These are phyloP conservation scores for Salix caprea DNA, from an alignment of 345 rosid species.

Conservation along the genomic window DNA sequence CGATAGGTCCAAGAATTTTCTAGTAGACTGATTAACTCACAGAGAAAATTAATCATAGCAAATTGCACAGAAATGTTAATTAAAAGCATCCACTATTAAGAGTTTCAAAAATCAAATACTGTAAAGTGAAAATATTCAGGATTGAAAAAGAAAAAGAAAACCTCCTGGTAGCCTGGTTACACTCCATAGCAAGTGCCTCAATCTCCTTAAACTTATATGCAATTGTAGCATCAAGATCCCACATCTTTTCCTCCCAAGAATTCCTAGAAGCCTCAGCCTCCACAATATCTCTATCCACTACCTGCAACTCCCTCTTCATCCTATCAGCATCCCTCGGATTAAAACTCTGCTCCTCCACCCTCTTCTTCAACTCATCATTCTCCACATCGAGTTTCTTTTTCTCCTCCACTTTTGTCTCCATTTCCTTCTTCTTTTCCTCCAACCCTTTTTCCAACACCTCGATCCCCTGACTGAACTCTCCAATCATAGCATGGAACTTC, in stretches of 20 bases:
- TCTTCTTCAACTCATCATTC: conserved; percentile 70
- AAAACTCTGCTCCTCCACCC: conserved; percentile 63
- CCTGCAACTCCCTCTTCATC: conserved; percentile 88
- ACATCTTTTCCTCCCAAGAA: conserved; percentile 69
- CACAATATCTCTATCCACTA: conserved; percentile 70
- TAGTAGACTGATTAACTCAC: too few relatives aligned
- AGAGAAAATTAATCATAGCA: too few relatives aligned
- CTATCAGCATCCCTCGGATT: conserved; percentile 79
- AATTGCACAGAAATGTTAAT: background rate
- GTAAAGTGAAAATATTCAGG: background rate
- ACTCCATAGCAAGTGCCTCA: conserved; percentile 55
- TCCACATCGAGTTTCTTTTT: conserved; percentile 46
- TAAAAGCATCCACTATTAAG: background rate
- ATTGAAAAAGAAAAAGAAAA: conserved; percentile 3
- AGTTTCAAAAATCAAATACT: background rate
- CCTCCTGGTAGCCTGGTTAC: conserved; percentile 77
- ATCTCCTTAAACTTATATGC: conserved; percentile 62
- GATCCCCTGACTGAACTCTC: conserved; percentile 36
- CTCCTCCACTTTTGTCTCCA: conserved; percentile 58
- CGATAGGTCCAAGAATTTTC: too few relatives aligned
- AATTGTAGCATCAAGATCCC: conserved; percentile 58
- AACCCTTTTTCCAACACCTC: conserved; percentile 40
- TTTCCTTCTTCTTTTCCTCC: conserved; percentile 59
- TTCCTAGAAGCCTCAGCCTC: conserved; percentile 64
- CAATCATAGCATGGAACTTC: conserved; percentile 59